Evolutionary conservation across 805 yeast genomes (phyloP).

Genomic region (Schwanniomyces vanrijiae): DNA sequence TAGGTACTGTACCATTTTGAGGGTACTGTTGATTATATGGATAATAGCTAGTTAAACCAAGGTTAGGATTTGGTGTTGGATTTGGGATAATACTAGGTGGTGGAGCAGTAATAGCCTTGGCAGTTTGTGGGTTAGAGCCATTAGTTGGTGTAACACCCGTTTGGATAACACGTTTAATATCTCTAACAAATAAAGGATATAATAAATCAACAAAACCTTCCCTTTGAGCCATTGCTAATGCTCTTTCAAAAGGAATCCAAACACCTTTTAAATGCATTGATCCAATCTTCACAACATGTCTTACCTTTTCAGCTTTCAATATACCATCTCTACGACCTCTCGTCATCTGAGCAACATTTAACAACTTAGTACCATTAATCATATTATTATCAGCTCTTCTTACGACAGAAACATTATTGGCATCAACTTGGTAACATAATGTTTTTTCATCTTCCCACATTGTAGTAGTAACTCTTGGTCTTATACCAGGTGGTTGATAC

Average conservation of each 20-base stretch:
- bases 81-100: slow-evolving; percentile 10
- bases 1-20: slow-evolving; percentile 7
- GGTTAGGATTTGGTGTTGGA: slow-evolving; percentile 5
- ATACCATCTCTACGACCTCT: slow-evolving; percentile 86
- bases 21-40: slow-evolving; percentile 13
- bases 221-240: slow-evolving; percentile 75
- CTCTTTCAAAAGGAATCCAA: slow-evolving; percentile 87
- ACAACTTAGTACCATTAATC: slow-evolving; percentile 81
- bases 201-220: slow-evolving; percentile 70
- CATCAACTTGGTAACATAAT: slow-evolving; percentile 81
- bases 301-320: slow-evolving; percentile 69
- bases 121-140: slow-evolving; percentile 7
- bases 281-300: slow-evolving; percentile 83
- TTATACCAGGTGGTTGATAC: slow-evolving; percentile 45
- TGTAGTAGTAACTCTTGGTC: slow-evolving; percentile 78
- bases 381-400: slow-evolving; percentile 82
- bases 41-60: slow-evolving; percentile 10
- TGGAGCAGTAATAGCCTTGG: slow-evolving; percentile 10
- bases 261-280: slow-evolving; percentile 88
- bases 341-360: slow-evolving; percentile 85
- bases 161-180: slow-evolving; percentile 58
- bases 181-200: slow-evolving; percentile 71
- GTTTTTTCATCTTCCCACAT: slow-evolving; percentile 91
- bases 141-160: slow-evolving; percentile 42
- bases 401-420: slow-evolving; percentile 76